phyloP scores from a whole-genome alignment of 768 basidiomycete genomes.

The Chalciporus sphaerocephalus region DNA sequence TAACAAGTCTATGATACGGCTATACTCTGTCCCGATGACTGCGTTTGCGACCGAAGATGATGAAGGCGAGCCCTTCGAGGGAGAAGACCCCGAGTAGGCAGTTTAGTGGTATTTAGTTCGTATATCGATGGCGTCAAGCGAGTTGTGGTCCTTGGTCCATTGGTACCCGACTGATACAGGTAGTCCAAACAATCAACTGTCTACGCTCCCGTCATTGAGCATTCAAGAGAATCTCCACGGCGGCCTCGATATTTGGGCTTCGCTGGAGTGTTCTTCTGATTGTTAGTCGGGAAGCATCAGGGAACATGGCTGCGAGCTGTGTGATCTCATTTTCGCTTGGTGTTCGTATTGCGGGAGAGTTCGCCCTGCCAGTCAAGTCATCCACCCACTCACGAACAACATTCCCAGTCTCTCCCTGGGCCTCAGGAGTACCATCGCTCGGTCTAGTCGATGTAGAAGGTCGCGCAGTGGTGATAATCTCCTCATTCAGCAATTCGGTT shows the following conservation, averaged over 20 bases:
- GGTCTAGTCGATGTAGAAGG: slow-evolving; percentile 26
- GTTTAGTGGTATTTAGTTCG: slow-evolving; percentile 15
- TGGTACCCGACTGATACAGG: neutral
- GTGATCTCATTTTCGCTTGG: slow-evolving; percentile 74
- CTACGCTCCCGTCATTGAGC: slow-evolving; percentile 25
- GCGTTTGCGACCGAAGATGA: slow-evolving; percentile 85
- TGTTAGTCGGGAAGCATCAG: slow-evolving; percentile 66
- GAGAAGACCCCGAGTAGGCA: slow-evolving; percentile 39
- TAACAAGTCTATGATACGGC: slow-evolving; percentile 92
- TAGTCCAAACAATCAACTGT: neutral
- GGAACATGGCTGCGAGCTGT: slow-evolving; percentile 79
- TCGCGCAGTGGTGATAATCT: slow-evolving; percentile 61
- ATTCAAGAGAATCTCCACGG: slow-evolving; percentile 73
- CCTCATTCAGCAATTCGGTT: slow-evolving; percentile 41
- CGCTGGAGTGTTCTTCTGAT: slow-evolving; percentile 75
- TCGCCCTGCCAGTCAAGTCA: slow-evolving; percentile 65
- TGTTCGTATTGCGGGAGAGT: slow-evolving; percentile 55
- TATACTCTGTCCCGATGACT: slow-evolving; percentile 87
- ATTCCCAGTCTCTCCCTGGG: slow-evolving; percentile 28
- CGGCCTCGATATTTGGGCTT: slow-evolving; percentile 76
- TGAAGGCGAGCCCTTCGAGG: slow-evolving; percentile 44
- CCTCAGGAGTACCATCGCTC: slow-evolving; percentile 20
- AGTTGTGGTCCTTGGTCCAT: neutral
- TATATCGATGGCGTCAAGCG: slow-evolving; percentile 3
- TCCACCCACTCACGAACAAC: slow-evolving; percentile 78